Base-by-base conservation (phyloP, 129 eudicot genomes). In the Rutidosis leptorrhynchoides region DNA sequence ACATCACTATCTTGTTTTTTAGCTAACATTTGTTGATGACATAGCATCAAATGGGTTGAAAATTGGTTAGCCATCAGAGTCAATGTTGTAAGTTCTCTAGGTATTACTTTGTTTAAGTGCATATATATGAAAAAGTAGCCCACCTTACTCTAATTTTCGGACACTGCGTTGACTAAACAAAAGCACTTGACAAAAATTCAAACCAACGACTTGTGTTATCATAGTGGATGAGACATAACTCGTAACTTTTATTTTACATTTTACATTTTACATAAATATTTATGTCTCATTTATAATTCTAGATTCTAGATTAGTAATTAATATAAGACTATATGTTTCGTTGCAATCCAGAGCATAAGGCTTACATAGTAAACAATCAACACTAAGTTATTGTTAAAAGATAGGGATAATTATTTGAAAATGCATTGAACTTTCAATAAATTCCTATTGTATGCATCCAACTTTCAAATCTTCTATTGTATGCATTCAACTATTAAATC, bases 11-110 rank as follows among this genome's bases (percentile, higher is more conserved):
- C 19, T 60, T 75, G 68, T 58, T 49, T 62, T 49, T 12, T 62
- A 72, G 49, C 51, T 0, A 24, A n/a, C 17, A 25, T 6, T 52
- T 29, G 11, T 46, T 58, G 20, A 23, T 48, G 55, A 33, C n/a
- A n/a, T 48, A 71, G 74, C 67, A 40, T 74, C 69, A 59, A 40
- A 75, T 59, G 64, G 58, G 68, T 75, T 75, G 79, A 60, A 75
- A 48, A 45, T 54, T 53, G 32, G 62, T 51, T 62, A 33, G 70
- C 70, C 70, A 43, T 72, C 40, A 62, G 10, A 27, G 57, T 70
- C 46, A 43, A 19, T 69, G 28, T 12, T 3, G 46, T 46, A 23
- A 49, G 58, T 67, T 75, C 79, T 75, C 79, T 0, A 75, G 79
- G 79, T 67, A 75, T 67, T 75, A 59, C 46, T 67, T 75, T 75